These are phyloP conservation scores for Aspergillus pseudoterreus DNA, from an alignment of 2,329 filamentous ascomycete species.

Conservation along the genomic window DNA sequence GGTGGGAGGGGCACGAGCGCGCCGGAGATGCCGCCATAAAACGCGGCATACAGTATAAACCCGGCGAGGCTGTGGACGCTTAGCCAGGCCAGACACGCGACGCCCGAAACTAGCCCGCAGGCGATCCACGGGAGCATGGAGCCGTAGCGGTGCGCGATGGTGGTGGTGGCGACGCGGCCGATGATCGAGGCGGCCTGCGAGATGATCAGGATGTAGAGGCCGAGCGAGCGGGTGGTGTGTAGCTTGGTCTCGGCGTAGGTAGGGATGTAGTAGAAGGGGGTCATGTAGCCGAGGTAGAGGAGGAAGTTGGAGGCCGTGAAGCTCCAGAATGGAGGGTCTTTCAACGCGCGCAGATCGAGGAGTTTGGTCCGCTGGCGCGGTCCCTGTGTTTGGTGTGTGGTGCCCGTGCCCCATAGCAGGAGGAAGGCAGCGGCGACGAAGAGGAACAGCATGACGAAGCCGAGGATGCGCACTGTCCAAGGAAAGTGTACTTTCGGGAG, in stretches of 20 bases:
- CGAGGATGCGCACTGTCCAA: neutral
- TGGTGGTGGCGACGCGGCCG: conserved; percentile 54
- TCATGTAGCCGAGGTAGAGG: conserved; percentile 45
- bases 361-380: conserved; percentile 23
- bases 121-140: conserved; percentile 56
- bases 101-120: conserved; percentile 33
- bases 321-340: conserved; percentile 42
- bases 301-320: conserved; percentile 33
- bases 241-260: conserved; percentile 30
- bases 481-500: neutral
- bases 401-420: neutral
- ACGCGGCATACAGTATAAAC: conserved; percentile 56
- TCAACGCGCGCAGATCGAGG: conserved; percentile 45
- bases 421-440: neutral
- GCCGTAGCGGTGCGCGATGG: conserved; percentile 53
- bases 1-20: conserved; percentile 62
- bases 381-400: neutral
- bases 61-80: conserved; percentile 45
- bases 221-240: conserved; percentile 32
- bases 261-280: conserved; percentile 44
- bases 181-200: conserved; percentile 56
- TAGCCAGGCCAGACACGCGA: conserved; percentile 52
- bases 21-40: conserved; percentile 61
- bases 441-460: neutral
- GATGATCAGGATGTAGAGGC: conserved; percentile 58